Evolutionary conservation across 306 rosid species (phyloP), one percentile per base, ranked within the genome.

Genomic region (Ammopiptanthus mongolicus): DNA sequence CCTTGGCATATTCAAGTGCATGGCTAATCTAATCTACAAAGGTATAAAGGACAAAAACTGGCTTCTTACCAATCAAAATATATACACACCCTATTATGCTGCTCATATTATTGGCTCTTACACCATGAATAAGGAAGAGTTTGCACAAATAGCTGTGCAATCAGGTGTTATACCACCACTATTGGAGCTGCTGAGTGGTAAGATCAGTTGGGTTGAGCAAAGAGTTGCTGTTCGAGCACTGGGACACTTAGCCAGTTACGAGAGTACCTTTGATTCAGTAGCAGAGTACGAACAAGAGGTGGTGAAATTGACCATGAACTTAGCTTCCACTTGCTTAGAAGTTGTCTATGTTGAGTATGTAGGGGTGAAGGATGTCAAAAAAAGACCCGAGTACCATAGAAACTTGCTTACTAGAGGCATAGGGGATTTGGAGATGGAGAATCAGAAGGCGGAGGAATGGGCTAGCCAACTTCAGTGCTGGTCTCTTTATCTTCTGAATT

Each of bases 101-200:
- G 95, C 95, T 34, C 97, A 92, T 47, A 83, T 90, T 7, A 92
- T 92, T 62, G 98, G 98, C 14, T 92, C 98, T 37, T 90, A 90
- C 71, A 93, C 98, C 5, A 87, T 90, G 87, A 86, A 93, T 63
- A 83, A 71, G 64, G 85, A 78, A 3, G 88, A 86, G 71, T 93
- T 88, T 34, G 90, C 93, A 8, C 83, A 87, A 59, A 51, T 63
- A 58, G 96, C 98, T 0, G 96, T 81, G 0, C 37, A 85, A 19
- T 81, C 91, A 0, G 97, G 98, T 2, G 93, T 90, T 1, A 80
- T 93, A 8, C 88, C 84, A 0, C 93, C 95, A 5, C 60, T 90
- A 25, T 19, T 93, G 37, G 95, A 90, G 69, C 91, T 93, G 5
- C 71, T 93, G 0, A 73, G 79, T 12, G 97, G 97, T 11, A 78